phyloP scores from a whole-genome alignment of 139 green algal species.

The Desmodesmus armatus region DNA sequence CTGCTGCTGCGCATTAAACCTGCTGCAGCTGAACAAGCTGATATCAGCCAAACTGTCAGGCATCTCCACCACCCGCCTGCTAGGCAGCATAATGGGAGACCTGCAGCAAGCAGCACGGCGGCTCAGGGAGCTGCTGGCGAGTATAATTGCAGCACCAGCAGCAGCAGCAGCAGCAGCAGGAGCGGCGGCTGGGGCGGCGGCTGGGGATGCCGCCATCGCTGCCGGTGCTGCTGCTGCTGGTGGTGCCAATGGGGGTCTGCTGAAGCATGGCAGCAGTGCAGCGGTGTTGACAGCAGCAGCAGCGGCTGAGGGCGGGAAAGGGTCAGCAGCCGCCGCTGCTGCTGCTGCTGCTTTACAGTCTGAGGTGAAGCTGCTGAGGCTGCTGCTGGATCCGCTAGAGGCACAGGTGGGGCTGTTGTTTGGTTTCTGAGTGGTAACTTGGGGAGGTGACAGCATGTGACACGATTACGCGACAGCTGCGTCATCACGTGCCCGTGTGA shows the following conservation, averaged over 20 bases:
- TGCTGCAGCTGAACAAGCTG: constrained; percentile 47
- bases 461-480: too few species aligned
- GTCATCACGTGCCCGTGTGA: too few species aligned
- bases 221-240: too few species aligned
- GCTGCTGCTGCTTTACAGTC: too few species aligned
- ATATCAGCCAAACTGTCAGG: constrained; percentile 22
- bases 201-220: neutral
- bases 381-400: constrained; percentile 46
- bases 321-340: too few species aligned
- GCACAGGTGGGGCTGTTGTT: constrained; percentile 51
- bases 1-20: neutral
- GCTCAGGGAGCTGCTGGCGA: constrained; percentile 27
- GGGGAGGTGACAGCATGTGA: neutral
- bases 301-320: too few species aligned
- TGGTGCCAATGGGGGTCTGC: neutral
- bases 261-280: neutral
- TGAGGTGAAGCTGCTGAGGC: constrained; percentile 24
- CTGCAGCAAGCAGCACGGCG: constrained; percentile 1
- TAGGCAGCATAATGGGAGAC: constrained; percentile 37
- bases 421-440: neutral
- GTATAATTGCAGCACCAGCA: neutral
- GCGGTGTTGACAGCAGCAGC: neutral
- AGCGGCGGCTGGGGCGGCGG: neutral
- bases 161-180: constrained; percentile 16
- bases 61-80: constrained; percentile 6